A percentile compares a stretch with the other conserved stretches of the same genome.
Evolutionary conservation across 345 rosid genomes (phyloP).

Genomic region (Acer saccharum): DNA sequence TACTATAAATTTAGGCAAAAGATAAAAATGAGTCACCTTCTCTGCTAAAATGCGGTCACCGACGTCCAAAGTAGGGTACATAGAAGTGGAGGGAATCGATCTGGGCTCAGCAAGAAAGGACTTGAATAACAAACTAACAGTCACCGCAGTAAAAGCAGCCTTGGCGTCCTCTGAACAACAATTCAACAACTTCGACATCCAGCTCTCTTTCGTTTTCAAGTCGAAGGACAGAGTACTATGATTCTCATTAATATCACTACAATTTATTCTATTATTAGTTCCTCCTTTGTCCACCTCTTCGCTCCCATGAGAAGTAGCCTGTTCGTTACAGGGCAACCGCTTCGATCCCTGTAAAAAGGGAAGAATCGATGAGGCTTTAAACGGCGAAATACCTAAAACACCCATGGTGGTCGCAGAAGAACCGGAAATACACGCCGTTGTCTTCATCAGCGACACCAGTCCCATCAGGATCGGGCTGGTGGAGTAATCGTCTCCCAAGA

Average conservation of each 20-base stretch:
- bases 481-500: conserved; percentile 40
- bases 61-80: conserved; percentile 84
- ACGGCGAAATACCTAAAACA: conserved; percentile 52
- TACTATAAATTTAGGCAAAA: background rate
- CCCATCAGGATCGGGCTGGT: conserved; percentile 49
- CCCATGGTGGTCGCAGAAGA: conserved; percentile 25
- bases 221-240: conserved; percentile 26
- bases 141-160: conserved; percentile 80
- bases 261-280: conserved; percentile 21
- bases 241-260: conserved; percentile 14
- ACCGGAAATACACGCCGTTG: conserved; percentile 43
- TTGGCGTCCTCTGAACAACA: conserved; percentile 80
- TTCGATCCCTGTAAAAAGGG: conserved; percentile 70
- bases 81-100: conserved; percentile 79
- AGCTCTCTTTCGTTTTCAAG: conserved; percentile 44
- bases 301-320: conserved; percentile 32
- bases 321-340: conserved; percentile 76
- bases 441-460: conserved; percentile 55
- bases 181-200: conserved; percentile 62
- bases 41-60: conserved; percentile 90
- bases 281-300: conserved; percentile 50
- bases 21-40: conserved; percentile 53
- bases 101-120: conserved; percentile 85
- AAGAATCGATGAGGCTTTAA: conserved; percentile 60
- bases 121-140: conserved; percentile 72